A percentile compares a stretch with the other conserved stretches of the same genome.
These are phyloP conservation scores for Penicillium atrosanguineum DNA, from an alignment of 495 filamentous ascomycete genomes.

Conservation along the genomic window DNA sequence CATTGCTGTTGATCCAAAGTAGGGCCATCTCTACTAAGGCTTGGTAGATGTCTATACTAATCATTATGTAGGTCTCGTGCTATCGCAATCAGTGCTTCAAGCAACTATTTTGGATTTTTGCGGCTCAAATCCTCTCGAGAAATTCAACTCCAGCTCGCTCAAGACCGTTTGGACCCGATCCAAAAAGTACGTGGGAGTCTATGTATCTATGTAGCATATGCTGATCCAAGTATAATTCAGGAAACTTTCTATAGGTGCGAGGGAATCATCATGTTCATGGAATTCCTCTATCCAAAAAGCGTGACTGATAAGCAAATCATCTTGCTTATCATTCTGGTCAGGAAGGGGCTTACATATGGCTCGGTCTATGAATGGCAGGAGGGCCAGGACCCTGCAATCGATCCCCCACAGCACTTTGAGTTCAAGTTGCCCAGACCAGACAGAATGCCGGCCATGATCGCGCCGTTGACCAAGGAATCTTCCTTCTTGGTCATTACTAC, in stretches of 20 bases:
- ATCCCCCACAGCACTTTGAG: slow-evolving; percentile 41
- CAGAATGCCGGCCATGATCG: slow-evolving; percentile 62
- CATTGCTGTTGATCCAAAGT: slow-evolving; percentile 78
- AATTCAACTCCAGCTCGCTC: slow-evolving; percentile 34
- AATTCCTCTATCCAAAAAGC: slow-evolving; percentile 74
- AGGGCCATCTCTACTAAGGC: slow-evolving; percentile 9
- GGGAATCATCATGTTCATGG: slow-evolving; percentile 78
- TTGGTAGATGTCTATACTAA: slow-evolving; percentile 8
- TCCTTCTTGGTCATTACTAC: slow-evolving; percentile 65
- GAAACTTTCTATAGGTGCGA: slow-evolving; percentile 22
- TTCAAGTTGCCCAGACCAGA: slow-evolving; percentile 57
- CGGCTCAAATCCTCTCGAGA: slow-evolving; percentile 29
- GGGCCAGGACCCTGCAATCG: slow-evolving; percentile 30
- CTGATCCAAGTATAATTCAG: not conserved
- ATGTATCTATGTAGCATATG: not conserved
- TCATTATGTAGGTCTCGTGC: slow-evolving; percentile 53
- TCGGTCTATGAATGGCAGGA: slow-evolving; percentile 75
- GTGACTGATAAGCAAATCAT: slow-evolving; percentile 64
- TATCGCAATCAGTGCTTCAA: slow-evolving; percentile 61
- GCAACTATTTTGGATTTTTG: slow-evolving; percentile 58
- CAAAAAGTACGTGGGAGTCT: slow-evolving; percentile 26
- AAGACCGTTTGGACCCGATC: slow-evolving; percentile 35
- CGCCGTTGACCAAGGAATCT: slow-evolving; percentile 62
- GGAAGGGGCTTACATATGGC: slow-evolving; percentile 58
- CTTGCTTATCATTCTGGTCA: slow-evolving; percentile 67